Evolutionary conservation across 129 eudicot species (phyloP), one percentile per base, ranked within the genome.

Genomic region (Saussurea involucrata): DNA sequence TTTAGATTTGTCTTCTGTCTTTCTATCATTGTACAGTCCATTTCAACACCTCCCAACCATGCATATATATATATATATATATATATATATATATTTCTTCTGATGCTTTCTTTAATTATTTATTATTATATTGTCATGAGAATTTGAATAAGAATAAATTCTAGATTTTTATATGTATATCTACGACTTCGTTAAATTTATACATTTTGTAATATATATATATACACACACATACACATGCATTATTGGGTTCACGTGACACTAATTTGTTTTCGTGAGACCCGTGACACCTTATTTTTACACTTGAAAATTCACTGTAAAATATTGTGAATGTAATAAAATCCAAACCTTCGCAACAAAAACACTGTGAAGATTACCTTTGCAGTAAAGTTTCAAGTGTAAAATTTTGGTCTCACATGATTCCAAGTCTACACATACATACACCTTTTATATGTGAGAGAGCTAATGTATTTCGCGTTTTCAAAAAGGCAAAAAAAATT

Each of bases 21-120:
- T 68, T 57, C 69, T 34, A 32, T 68, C 81, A 69, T n/a, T 69
- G 81, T 68, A 32, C 15, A 68, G 81, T 68, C 81, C 69, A 68
- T 77, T 77, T 77, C 75, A 75, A 63, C 71, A 40, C 71, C 78
- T 61, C 64, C 78, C 25, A 77, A n/a, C 49, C 69, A 77, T 77
- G 75, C 69, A 66, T 37, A 37, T 9, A 37, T 34, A 5, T 5
- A 37, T 37, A 37, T 37, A 37, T 10, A 37, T 37, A 37, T 10
- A 37, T 37, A 37, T 37, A 37, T 37, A 37, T 6, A 31, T 32
- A 32, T n/a, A 29, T 10, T 17, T 28, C 0, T 29, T 66, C 1
- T 32, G 28, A 68, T 33, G 55, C 18, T 68, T 68, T 36, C 27
- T 68, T 34, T 68, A 15, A 32, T 68, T 33, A 13, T 74, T 32